Base-by-base conservation (phyloP, 2,329 filamentous ascomycete genomes). In the Blumeriella jaapii region DNA sequence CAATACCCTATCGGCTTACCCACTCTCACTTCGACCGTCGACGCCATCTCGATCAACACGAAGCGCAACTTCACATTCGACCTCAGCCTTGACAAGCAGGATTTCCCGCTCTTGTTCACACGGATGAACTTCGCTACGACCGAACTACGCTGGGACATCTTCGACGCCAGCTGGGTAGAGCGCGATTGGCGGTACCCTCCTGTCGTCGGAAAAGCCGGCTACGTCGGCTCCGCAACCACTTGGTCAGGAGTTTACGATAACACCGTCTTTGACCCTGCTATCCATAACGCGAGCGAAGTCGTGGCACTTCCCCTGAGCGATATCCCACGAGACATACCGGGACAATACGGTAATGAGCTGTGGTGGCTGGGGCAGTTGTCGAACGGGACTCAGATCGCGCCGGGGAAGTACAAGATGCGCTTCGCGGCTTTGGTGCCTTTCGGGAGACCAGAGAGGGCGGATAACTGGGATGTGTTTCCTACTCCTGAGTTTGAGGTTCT, bases 121-220 rank as follows among this genome's bases (percentile, higher is more conserved):
- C 6, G 17, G n/a, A 12, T 31, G 6, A 13, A 20, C 7, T 23
- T 20, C n/a, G 19, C 18, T 9, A 31, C 17, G 3, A 31, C 18
- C 12, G 29, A 20, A 14, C n/a, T 20, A 9, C 19, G 19, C 10
- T 31, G 29, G 29, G 19, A 31, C 8, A 23, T 23, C 11, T 31
- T 31, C 29, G 29, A 31, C 4, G 29, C 29, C 2, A 13, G 17
- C 19, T 31, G 29, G 29, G 15, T 22, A 13, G 29, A 31, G 10
- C 12, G 29, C 6, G 27, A 29, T n/a, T 29, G 29, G 19, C 14
- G 13, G n/a, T 16, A 31, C 17, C 29, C 17, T 3, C 17, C 29
- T 16, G 12, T 31, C 11, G 29, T 23, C 2, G 29, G 29, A 15
- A 11, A 29, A 10, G 27, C 27, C 7, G 27, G 27, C 6, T 16